Evolutionary conservation across 2,329 filamentous ascomycete genomes (phyloP), one percentile per base, ranked within the genome.

Genomic region (Pseudocercospora eumusae): DNA sequence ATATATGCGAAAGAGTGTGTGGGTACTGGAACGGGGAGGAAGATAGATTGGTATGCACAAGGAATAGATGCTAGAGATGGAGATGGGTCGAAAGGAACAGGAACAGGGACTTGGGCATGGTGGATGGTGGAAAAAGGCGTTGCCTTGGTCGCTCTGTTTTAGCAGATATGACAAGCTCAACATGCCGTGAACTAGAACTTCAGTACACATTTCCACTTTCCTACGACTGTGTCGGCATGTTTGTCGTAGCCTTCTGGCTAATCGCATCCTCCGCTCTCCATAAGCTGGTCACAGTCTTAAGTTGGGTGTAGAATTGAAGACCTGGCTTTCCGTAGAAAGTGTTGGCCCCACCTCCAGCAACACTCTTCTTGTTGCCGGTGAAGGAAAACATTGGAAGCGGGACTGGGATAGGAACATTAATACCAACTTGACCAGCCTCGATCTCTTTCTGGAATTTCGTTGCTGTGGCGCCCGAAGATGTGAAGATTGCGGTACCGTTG

Each of bases 271-370:
- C 87, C 64, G 85, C 87, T 73, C 87, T 86, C 95, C 95, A 99
- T 75, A 96, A 80, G 68, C 91, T 89, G 57, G 95, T 99, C 54
- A 99, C 95, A 2, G 95, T 99, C 90, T 99, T 98, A 74, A 90
- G 85, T 80, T 98, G 95, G 2, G 95, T 99, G 79, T 96, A 98
- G 76, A 99, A 99, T 75, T 90, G 88, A 75, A 99, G 79, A 23
- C 93, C 95, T 0, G 92, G 91, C 78, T 91, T 90, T 68, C 95
- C 95, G 79, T 99, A 99, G 76, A 99, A 98, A 15, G 92, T 96
- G 80, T 86, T 96, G 40, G 91, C 90, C 64, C 95, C 93, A 57
- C 93, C 93, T 59, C 93, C 95, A 0, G 95, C 95, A 61, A 98
- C 83, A 73, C 88, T 92, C 84, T 90, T 93, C 88, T 99, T 85